Evolutionary conservation across 2,329 filamentous ascomycete species (phyloP), one percentile per base, ranked within the genome.

Genomic region (Dendryphion nanum): DNA sequence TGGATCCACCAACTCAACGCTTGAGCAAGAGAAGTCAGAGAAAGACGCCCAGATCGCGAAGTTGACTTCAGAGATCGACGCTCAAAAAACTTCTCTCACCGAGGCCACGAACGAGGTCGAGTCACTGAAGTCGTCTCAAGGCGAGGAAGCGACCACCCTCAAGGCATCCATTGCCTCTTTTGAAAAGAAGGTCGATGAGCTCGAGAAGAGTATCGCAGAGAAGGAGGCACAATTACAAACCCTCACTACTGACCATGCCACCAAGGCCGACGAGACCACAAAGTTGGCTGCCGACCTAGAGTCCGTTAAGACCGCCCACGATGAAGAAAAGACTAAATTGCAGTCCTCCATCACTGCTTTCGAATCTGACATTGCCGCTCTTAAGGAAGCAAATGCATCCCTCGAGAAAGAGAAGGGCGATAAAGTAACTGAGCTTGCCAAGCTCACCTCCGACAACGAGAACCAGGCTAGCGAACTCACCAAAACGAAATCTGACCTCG

Each of bases 111-210:
- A n/a, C n/a, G 23, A 26, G n/a, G 8, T 26, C 23, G 23, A 26
- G n/a, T 26, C 23, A 8, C 23, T 26, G 8, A 26, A 26, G n/a
- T n/a, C n/a, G n/a, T n/a, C 15, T 18, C 47, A 33, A 14, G 34
- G 47, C 18, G 53, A 55, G 31, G 41, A 49, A 5, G 8, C 16
- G 14, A 18, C 14, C 17, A 14, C 8, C 30, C 19, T 19, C 29
- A 48, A 55, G 17, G 47, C 50, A 29, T 42, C 47, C 14, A 47
- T 57, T 36, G 36, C 46, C 26, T 53, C 56, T 40, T 49, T 64
- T 5, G 47, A 59, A 43, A 40, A 42, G 33, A 45, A 57, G 43
- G 58, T 63, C 28, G 51, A 53, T 6, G 37, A 29, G 35, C 33
- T 31, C 35, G 26, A 38, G 18, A 15, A 31, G 34, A 33, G 10